Percentiles rank a stretch among this genome's conserved stretches.
These are phyloP conservation scores for Thermochaetoides thermophila DNA, from an alignment of 495 filamentous ascomycete genomes.

Conservation along the genomic window DNA sequence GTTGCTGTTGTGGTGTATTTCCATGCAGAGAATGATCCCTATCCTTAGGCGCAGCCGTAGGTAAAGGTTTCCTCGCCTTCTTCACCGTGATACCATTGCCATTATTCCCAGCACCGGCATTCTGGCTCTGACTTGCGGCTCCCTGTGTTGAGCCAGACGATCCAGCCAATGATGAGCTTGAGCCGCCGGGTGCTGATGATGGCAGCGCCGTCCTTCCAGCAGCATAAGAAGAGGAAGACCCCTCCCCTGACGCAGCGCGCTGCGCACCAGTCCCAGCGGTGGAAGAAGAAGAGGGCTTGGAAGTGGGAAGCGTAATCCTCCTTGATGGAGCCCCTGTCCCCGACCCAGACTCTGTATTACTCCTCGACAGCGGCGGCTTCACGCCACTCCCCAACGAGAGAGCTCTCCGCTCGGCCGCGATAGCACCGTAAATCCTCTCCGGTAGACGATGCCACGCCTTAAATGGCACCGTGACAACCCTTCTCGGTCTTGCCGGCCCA, in stretches of 20 bases:
- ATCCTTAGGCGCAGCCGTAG: slow-evolving; percentile 16
- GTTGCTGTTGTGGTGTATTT: not conserved
- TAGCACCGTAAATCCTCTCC: not conserved
- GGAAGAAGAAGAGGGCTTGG: slow-evolving; percentile 6
- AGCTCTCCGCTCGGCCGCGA: not conserved
- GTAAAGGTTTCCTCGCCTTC: slow-evolving; percentile 26
- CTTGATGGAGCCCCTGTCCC: not conserved
- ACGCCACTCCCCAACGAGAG: not conserved
- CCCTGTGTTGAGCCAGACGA: not conserved
- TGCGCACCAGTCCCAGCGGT: slow-evolving; percentile 9
- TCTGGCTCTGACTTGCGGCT: not conserved
- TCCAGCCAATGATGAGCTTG: not conserved
- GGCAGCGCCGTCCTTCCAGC: not conserved
- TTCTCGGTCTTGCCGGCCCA: slow-evolving; percentile 2
- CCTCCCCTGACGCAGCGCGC: not conserved
- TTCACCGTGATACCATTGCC: slow-evolving; percentile 2
- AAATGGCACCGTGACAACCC: slow-evolving; percentile 12
- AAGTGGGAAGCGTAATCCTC: too few species aligned
- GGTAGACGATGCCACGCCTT: slow-evolving; percentile 9
- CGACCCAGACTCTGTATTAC: not conserved
- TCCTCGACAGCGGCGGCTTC: too few species aligned
- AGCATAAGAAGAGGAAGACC: not conserved
- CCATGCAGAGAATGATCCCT: not conserved
- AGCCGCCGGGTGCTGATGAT: too few species aligned
- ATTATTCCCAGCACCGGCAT: not conserved